These are phyloP conservation scores for Agrocybe pediades DNA, from an alignment of 768 basidiomycete genomes.

Conservation along the genomic window DNA sequence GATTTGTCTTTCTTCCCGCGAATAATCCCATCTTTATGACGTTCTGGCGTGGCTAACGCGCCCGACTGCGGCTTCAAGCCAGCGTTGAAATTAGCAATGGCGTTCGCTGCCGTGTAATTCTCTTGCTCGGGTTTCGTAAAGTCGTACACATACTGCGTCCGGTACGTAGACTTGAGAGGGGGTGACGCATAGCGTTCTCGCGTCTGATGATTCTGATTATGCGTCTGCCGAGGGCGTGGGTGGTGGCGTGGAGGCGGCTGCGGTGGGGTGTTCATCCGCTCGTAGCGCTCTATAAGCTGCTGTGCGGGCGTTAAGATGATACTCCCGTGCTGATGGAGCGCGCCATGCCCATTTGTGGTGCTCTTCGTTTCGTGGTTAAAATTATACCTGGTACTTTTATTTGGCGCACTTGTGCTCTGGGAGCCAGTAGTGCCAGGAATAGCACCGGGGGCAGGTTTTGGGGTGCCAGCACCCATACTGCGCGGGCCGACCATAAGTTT, in stretches of 20 bases:
- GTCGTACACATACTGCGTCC: constrained; percentile 13
- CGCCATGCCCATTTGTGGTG: too few species aligned
- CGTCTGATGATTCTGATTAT: background rate
- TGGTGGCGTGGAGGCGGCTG: constrained; percentile 12
- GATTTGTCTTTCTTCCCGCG: constrained; percentile 30
- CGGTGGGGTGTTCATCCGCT: constrained; percentile 20
- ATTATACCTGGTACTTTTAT: background rate
- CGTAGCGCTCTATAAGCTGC: constrained; percentile 24
- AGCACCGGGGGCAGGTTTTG: background rate
- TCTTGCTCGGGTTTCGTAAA: background rate
- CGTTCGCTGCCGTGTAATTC: background rate
- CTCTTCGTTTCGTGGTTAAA: too few species aligned
- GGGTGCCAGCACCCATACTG: constrained; percentile 21
- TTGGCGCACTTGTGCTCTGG: background rate
- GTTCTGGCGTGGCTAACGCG: constrained; percentile 3
- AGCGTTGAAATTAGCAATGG: too few species aligned
- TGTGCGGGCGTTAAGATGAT: constrained; percentile 17
- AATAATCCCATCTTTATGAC: background rate
- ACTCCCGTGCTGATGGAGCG: background rate
- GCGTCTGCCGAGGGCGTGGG: background rate
- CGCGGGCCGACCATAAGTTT: constrained; percentile 20
- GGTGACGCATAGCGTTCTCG: background rate
- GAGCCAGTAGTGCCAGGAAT: background rate
- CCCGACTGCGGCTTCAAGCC: too few species aligned
- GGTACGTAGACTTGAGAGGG: constrained; percentile 14